Evolutionary conservation across 495 filamentous ascomycete species (phyloP).

Genomic region (Friedmanniomyces simplex): DNA sequence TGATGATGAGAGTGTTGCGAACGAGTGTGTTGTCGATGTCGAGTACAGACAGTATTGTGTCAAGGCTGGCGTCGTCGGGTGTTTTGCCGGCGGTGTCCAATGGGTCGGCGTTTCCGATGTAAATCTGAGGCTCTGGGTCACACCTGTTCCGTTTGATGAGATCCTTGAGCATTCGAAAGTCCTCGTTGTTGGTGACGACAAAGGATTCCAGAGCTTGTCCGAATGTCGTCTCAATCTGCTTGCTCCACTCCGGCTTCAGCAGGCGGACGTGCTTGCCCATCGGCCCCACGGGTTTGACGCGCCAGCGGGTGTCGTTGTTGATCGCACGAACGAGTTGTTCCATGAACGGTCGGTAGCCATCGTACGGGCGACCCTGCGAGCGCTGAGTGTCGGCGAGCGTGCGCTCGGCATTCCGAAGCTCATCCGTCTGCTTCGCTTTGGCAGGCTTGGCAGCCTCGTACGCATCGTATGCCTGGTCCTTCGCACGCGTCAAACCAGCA

Average conservation of each 20-base stretch:
- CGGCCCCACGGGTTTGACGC: constrained; percentile 67
- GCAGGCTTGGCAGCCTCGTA: constrained; percentile 24
- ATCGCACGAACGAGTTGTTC: constrained; percentile 56
- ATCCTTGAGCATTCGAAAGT: constrained; percentile 49
- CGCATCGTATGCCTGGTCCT: constrained; percentile 33
- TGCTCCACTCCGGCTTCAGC: constrained; percentile 70
- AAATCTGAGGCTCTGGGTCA: constrained; percentile 40
- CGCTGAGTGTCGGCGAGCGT: constrained; percentile 39
- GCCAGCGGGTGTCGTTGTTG: constrained; percentile 53
- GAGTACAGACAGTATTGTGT: constrained; percentile 69
- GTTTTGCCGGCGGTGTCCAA: constrained; percentile 59
- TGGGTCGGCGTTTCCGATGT: constrained; percentile 50
- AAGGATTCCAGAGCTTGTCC: constrained; percentile 59
- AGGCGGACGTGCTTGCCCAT: constrained; percentile 67
- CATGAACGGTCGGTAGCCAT: constrained; percentile 44
- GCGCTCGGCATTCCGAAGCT: constrained; percentile 38
- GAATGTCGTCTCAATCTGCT: constrained; percentile 65
- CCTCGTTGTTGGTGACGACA: constrained; percentile 63
- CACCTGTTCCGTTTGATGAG: constrained; percentile 53
- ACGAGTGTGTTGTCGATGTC: constrained; percentile 72
- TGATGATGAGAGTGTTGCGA: constrained; percentile 72
- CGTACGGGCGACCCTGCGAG: constrained; percentile 42
- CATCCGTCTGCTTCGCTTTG: constrained; percentile 20
- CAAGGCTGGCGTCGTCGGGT: constrained; percentile 52
- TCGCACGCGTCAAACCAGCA: constrained; percentile 27